Percentiles rank a stretch among this genome's conserved stretches.
Conservation (phyloP, 2,329 filamentous ascomycete genomes). For the Fusarium tjaetaba region DNA sequence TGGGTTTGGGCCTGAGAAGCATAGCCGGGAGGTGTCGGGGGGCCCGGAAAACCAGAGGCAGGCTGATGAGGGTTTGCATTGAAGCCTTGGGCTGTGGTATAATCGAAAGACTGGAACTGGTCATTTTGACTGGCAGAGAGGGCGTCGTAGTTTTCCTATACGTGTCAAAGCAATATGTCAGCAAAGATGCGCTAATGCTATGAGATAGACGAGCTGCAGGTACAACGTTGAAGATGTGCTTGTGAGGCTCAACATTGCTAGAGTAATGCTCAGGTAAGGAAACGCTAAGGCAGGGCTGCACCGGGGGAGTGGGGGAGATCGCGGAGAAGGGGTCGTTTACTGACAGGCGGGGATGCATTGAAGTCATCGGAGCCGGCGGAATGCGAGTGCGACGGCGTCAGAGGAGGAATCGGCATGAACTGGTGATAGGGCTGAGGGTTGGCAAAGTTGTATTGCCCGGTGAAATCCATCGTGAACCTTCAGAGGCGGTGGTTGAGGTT, state of each 20-base stretch:
- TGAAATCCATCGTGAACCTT: conserved; percentile 60
- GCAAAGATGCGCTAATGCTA: conserved; percentile 15
- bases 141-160: conserved; percentile 61
- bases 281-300: conserved; percentile 45
- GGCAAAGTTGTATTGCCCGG: conserved; percentile 58
- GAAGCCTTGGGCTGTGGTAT: conserved; percentile 48
- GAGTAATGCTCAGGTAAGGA: conserved; percentile 50
- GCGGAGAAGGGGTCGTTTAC: conserved; percentile 47
- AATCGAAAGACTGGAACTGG: conserved; percentile 61
- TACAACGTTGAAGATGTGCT: conserved; percentile 13
- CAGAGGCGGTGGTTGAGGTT: conserved; percentile 1
- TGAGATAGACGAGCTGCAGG: conserved; percentile 29
- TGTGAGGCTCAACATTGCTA: conserved; percentile 36
- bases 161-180: conserved; percentile 14
- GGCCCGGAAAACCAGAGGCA: conserved; percentile 53
- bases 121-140: conserved; percentile 55
- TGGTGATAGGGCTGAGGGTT: conserved; percentile 62
- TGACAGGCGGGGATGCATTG: conserved; percentile 65
- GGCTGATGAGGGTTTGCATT: conserved; percentile 48
- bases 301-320: conserved; percentile 41
- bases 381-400: conserved; percentile 66
- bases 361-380: conserved; percentile 66
- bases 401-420: conserved; percentile 63
- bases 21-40: conserved; percentile 63
- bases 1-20: conserved; percentile 39